A percentile compares a stretch with the other conserved stretches of the same genome.
These are phyloP conservation scores for Maudiozyma turicensis DNA, from an alignment of 805 yeast species.

Conservation along the genomic window DNA sequence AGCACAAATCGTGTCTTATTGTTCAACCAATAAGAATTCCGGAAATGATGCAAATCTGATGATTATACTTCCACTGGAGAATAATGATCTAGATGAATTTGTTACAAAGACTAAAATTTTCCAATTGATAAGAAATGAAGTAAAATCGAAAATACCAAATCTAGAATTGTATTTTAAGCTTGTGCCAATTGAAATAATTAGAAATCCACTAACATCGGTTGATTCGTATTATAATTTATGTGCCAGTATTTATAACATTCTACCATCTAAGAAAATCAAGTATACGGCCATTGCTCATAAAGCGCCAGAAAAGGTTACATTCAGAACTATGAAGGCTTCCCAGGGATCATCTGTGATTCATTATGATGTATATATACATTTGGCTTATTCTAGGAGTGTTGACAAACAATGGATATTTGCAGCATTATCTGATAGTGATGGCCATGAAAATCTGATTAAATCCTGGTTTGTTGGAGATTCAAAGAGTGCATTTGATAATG, in stretches of 20 bases:
- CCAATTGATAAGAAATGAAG: slow-evolving; percentile 35
- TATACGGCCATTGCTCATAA: slow-evolving; percentile 34
- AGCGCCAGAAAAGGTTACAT: slow-evolving; percentile 35
- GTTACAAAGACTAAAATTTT: slow-evolving; percentile 39
- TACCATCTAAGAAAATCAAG: slow-evolving; percentile 28
- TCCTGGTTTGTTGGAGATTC: slow-evolving; percentile 48
- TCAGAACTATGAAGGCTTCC: slow-evolving; percentile 32
- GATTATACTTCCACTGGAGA: slow-evolving; percentile 22
- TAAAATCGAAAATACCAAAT: slow-evolving; percentile 25
- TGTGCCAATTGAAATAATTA: slow-evolving; percentile 34
- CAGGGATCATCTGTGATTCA: slow-evolving; percentile 18
- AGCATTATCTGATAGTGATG: slow-evolving; percentile 84
- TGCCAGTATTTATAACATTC: slow-evolving; percentile 46
- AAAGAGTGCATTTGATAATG: slow-evolving; percentile 37
- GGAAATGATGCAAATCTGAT: slow-evolving; percentile 22
- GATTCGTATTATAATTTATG: slow-evolving; percentile 35
- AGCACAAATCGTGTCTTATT: slow-evolving; percentile 31
- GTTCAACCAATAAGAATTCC: slow-evolving; percentile 24
- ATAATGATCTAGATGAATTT: slow-evolving; percentile 31
- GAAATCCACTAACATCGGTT: slow-evolving; percentile 26
- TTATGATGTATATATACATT: slow-evolving; percentile 64
- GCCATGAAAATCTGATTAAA: slow-evolving; percentile 48
- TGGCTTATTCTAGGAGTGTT: slow-evolving; percentile 73
- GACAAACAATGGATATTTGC: slow-evolving; percentile 81
- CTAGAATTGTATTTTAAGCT: slow-evolving; percentile 29